Percentiles rank a stretch among this genome's conserved stretches.
Conservation (phyloP, 75 land plant genomes). For the Gnetum montanum region DNA sequence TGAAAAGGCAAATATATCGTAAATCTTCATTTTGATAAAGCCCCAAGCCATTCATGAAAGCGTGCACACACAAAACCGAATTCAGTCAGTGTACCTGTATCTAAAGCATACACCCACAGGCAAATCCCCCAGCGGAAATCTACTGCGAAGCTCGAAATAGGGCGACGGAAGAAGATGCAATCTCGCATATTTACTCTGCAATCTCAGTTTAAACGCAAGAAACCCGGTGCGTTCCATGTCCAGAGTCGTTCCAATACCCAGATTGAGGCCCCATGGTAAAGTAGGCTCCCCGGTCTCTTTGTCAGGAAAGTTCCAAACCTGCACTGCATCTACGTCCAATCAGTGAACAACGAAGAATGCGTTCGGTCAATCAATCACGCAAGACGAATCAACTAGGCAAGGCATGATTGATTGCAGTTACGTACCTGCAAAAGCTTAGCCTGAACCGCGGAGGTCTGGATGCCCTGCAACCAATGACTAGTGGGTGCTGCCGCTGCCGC, state of each 20-base stretch:
- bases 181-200: conserved; percentile 22
- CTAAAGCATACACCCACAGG: conserved; percentile 16
- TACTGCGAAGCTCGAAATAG: conserved; percentile 26
- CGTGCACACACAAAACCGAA: background rate
- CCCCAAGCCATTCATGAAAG: too few relatives aligned
- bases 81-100: conserved; percentile 19
- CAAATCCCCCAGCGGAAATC: conserved; percentile 18
- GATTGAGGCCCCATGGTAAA: conserved; percentile 24
- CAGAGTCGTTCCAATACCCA: conserved; percentile 24
- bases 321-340: background rate
- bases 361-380: background rate
- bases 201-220: conserved; percentile 16
- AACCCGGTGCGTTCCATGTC: conserved; percentile 25
- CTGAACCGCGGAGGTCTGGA: conserved; percentile 22
- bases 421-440: conserved; percentile 32
- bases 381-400: background rate
- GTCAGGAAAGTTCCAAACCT: conserved; percentile 37
- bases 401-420: background rate
- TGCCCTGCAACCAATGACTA: conserved; percentile 15
- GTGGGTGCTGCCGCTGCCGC: conserved; percentile 9
- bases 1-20: too few relatives aligned
- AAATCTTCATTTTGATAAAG: too few relatives aligned
- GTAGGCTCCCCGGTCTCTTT: conserved; percentile 14
- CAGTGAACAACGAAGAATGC: background rate
- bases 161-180: conserved; percentile 33